These are phyloP conservation scores for Luvunga scandens DNA, from an alignment of 345 rosid genomes.

Conservation along the genomic window DNA sequence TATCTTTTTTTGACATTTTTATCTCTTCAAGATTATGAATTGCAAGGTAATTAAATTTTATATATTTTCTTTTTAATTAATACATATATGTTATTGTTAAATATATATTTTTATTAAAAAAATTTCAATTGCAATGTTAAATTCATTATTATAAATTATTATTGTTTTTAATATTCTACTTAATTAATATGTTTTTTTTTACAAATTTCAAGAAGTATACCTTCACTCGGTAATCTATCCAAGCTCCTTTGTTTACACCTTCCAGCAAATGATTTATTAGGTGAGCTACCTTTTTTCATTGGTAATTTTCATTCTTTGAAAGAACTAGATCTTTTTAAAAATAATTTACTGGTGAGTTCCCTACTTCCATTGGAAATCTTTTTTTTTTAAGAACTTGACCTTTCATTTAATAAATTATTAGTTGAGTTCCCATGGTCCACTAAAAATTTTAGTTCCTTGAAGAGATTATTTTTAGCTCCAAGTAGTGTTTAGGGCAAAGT, in stretches of 20 bases:
- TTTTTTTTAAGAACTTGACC: not conserved
- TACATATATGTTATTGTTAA: not conserved
- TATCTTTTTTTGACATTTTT: not conserved
- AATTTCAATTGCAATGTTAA: too few relatives aligned
- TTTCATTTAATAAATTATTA: not conserved
- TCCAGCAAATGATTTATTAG: not conserved
- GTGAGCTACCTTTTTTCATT: conserved; percentile 10
- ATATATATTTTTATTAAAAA: not conserved
- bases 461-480: too few relatives aligned
- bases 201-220: not conserved
- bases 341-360: too few relatives aligned
- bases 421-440: too few relatives aligned
- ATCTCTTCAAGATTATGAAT: not conserved
- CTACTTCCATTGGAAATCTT: too few relatives aligned
- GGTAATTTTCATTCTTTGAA: too few relatives aligned
- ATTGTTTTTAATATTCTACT: too few relatives aligned
- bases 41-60: conserved; percentile 8
- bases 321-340: not conserved
- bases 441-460: too few relatives aligned
- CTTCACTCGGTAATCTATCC: not conserved
- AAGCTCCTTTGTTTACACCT: not conserved
- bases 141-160: too few relatives aligned
- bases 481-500: too few relatives aligned
- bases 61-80: not conserved
- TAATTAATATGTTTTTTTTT: not conserved